phyloP scores from a whole-genome alignment of 306 rosid species.

The Fragaria ananassa region DNA sequence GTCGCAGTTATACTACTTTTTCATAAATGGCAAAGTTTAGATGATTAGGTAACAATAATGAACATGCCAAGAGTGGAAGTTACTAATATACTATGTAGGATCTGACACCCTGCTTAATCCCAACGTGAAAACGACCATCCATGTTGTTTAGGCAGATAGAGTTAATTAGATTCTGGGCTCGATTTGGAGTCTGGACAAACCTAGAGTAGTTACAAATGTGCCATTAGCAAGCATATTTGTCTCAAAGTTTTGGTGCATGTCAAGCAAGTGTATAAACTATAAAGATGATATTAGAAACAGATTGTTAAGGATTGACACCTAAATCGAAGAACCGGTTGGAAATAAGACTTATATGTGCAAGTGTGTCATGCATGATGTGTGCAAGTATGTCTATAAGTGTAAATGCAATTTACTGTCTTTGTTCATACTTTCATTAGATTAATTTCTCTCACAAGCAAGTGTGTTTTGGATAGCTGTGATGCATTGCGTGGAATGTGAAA shows the following conservation, averaged over 20 bases:
- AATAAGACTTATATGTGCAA: not conserved
- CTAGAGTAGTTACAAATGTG: not conserved
- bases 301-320: not conserved
- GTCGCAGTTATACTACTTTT: not conserved
- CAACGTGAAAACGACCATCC: not conserved
- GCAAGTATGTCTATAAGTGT: not conserved
- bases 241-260: not conserved
- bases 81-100: not conserved
- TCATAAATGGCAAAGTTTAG: not conserved
- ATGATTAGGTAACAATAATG: not conserved
- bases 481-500: not conserved
- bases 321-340: not conserved
- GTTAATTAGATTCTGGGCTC: not conserved
- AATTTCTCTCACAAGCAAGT: not conserved
- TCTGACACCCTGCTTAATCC: not conserved
- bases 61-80: not conserved
- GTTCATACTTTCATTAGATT: not conserved
- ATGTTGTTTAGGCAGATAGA: not conserved
- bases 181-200: not conserved
- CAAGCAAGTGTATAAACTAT: not conserved
- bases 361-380: conserved; percentile 2
- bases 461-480: not conserved
- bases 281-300: not conserved
- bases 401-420: not conserved
- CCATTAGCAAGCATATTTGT: not conserved